Conservation (phyloP, 148 eudicot genomes). For the Suaeda aralocaspica region DNA sequence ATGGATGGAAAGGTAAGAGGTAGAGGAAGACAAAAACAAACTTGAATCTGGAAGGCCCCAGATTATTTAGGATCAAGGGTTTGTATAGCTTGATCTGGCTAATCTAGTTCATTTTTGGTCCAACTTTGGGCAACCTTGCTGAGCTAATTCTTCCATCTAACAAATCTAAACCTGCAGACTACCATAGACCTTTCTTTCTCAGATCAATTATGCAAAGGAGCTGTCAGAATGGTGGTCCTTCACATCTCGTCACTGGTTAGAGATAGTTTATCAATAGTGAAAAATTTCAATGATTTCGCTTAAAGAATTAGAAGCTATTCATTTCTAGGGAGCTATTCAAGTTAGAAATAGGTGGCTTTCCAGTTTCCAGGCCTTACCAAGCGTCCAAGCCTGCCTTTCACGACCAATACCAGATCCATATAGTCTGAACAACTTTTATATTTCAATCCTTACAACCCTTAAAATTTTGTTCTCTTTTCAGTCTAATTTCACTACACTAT, state of each 20-base stretch:
- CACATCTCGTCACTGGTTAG: neutral
- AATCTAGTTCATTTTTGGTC: too few species aligned
- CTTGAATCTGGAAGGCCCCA: too few species aligned
- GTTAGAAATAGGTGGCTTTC: neutral
- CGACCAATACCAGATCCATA: neutral
- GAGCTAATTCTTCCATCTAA: neutral
- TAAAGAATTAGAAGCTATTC: too few species aligned
- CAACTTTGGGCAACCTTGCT: too few species aligned
- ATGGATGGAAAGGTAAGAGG: too few species aligned
- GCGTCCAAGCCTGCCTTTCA: neutral
- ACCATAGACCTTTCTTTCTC: neutral
- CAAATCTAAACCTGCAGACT: neutral
- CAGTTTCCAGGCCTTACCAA: neutral
- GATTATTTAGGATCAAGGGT: too few species aligned
- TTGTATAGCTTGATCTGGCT: neutral
- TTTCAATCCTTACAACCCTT: neutral
- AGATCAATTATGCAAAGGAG: neutral
- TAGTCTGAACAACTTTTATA: neutral
- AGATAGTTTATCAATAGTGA: too few species aligned
- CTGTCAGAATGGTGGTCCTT: neutral
- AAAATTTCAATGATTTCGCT: neutral
- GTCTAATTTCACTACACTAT: neutral
- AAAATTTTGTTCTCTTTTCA: neutral
- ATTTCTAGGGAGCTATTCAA: neutral
- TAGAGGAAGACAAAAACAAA: too few species aligned